Conservation (phyloP, 2,329 filamentous ascomycete genomes). For the Tolypocladium tropicale region DNA sequence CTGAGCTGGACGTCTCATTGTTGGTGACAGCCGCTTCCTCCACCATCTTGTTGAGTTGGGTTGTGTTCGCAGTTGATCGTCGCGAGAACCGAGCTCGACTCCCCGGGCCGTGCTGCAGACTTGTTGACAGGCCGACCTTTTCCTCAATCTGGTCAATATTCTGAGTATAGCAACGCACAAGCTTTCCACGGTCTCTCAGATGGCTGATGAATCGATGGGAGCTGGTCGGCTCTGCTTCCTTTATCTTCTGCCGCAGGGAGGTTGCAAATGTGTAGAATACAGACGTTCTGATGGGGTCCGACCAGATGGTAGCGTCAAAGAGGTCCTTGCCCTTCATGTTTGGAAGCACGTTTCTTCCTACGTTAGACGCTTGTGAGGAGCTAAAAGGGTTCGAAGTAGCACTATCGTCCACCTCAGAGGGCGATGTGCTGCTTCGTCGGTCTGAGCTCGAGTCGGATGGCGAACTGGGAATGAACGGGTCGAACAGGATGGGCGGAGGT, state of each 20-base stretch:
- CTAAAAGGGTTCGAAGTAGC: constrained; percentile 27
- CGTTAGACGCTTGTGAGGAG: constrained; percentile 27
- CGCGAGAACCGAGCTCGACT: constrained; percentile 49
- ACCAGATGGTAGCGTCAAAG: constrained; percentile 62
- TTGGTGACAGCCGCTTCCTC: constrained; percentile 16
- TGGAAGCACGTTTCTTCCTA: constrained; percentile 29
- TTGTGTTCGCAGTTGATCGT: constrained; percentile 26
- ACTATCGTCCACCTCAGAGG: constrained; percentile 35
- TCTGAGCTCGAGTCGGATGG: constrained; percentile 25
- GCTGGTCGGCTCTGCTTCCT: constrained; percentile 50
- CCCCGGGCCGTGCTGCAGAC: constrained; percentile 51
- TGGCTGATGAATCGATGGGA: constrained; percentile 61
- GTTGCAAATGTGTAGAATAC: constrained; percentile 67
- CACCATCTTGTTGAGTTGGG: constrained; percentile 26
- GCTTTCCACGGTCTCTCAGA: constrained; percentile 54
- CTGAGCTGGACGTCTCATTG: constrained; percentile 5
- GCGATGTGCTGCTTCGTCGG: constrained; percentile 25
- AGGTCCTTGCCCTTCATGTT: constrained; percentile 62
- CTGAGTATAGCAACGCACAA: constrained; percentile 64
- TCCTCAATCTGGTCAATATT: constrained; percentile 68
- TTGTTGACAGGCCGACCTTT: constrained; percentile 56
- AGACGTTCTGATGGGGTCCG: constrained; percentile 55
- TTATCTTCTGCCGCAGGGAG: constrained; percentile 53
- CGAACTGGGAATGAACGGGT: constrained; percentile 33
- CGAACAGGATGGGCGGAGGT: constrained; percentile 41